Conservation (phyloP, 1,284 basidiomycete species). For the Ustilago cynodontis region DNA sequence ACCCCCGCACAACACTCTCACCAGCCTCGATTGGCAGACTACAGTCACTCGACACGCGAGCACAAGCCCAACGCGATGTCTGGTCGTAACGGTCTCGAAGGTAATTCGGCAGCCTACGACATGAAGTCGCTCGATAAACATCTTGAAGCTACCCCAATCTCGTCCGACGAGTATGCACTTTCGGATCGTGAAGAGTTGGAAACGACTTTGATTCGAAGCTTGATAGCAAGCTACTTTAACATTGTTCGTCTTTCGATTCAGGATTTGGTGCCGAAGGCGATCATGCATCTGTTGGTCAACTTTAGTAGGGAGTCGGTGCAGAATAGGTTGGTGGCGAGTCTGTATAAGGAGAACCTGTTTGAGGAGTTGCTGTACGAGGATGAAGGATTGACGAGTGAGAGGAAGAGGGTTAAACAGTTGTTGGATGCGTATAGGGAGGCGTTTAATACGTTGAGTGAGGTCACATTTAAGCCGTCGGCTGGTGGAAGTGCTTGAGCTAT, state of each 20-base stretch:
- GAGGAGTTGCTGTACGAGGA: slow-evolving; percentile 93
- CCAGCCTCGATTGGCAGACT: slow-evolving; percentile 41
- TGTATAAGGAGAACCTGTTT: slow-evolving; percentile 88
- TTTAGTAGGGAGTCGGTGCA: slow-evolving; percentile 95
- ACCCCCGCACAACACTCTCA: slow-evolving; percentile 32
- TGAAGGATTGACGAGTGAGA: slow-evolving; percentile 91
- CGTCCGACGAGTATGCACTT: slow-evolving; percentile 74
- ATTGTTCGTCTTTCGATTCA: slow-evolving; percentile 97
- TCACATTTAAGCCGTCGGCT: slow-evolving; percentile 55
- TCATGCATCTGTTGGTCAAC: slow-evolving; percentile 83
- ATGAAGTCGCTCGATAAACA: slow-evolving; percentile 99
- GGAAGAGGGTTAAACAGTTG: slow-evolving; percentile 90
- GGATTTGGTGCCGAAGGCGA: slow-evolving; percentile 89
- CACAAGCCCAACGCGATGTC: slow-evolving; percentile 71
- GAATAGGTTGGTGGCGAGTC: slow-evolving; percentile 87
- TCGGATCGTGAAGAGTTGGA: slow-evolving; percentile 93
- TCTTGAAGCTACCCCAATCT: slow-evolving; percentile 74
- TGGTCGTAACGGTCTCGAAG: slow-evolving; percentile 77
- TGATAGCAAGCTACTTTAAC: slow-evolving; percentile 94
- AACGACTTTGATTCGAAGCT: slow-evolving; percentile 89
- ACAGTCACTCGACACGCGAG: slow-evolving; percentile 30
- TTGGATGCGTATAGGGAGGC: slow-evolving; percentile 98
- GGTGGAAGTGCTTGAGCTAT: slow-evolving; percentile 10
- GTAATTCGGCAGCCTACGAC: slow-evolving; percentile 88
- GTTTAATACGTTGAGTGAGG: slow-evolving; percentile 74